A percentile compares a stretch with the other conserved stretches of the same genome.
Evolutionary conservation across 768 basidiomycete species (phyloP).

Genomic region (Tylopilus rubrobrunneus): DNA sequence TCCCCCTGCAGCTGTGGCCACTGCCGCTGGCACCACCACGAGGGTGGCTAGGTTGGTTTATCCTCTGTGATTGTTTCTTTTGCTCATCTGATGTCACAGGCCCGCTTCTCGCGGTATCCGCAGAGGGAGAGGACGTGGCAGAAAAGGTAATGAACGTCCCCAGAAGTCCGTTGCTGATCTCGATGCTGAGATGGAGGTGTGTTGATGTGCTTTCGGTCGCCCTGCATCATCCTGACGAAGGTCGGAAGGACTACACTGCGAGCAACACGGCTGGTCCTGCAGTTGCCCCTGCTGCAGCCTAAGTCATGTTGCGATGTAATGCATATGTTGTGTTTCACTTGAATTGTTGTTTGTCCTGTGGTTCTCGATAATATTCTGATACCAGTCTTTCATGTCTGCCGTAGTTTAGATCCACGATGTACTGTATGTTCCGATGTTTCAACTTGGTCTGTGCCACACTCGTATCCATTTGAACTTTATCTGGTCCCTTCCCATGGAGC

Average conservation of each 20-base stretch:
- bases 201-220: slow-evolving; percentile 13
- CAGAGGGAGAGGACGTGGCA: slow-evolving; percentile 40
- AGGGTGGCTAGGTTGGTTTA: slow-evolving; percentile 35
- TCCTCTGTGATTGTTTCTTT: background rate
- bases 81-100: slow-evolving; percentile 20
- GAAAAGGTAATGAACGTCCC: slow-evolving; percentile 54
- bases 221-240: background rate
- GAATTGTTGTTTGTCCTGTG: slow-evolving; percentile 5
- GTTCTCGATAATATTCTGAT: slow-evolving; percentile 17
- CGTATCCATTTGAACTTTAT: background rate
- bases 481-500: slow-evolving; percentile 9
- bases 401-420: slow-evolving; percentile 23
- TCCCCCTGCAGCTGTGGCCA: slow-evolving; percentile 37
- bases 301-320: slow-evolving; percentile 1
- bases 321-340: background rate
- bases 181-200: slow-evolving; percentile 97
- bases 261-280: slow-evolving; percentile 44
- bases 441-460: no score
- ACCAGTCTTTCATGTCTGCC: slow-evolving; percentile 17
- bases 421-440: slow-evolving; percentile 11
- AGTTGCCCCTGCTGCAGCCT: slow-evolving; percentile 40
- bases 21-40: slow-evolving; percentile 5
- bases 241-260: slow-evolving; percentile 62
- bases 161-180: slow-evolving; percentile 84
- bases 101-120: slow-evolving; percentile 41